These are phyloP conservation scores for Colletotrichum chrysophilum DNA, from an alignment of 2,329 filamentous ascomycete species.

Conservation along the genomic window DNA sequence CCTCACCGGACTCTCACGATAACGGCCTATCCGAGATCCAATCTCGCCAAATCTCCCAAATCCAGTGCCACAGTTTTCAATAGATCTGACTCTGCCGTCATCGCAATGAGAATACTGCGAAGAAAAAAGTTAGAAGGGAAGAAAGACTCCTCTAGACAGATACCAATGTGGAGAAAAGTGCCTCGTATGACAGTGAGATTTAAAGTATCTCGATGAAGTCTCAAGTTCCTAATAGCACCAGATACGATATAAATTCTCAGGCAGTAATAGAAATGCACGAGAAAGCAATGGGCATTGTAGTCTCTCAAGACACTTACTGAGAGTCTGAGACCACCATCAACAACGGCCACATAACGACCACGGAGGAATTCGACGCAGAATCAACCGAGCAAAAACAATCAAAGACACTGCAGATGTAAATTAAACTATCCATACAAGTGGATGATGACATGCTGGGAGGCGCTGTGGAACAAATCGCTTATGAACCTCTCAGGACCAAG, in stretches of 20 bases:
- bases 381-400: rapidly evolving
- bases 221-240: neutral
- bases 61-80: neutral
- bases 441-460: neutral
- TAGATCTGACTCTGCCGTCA: neutral
- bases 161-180: neutral
- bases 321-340: neutral
- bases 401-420: neutral
- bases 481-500: neutral
- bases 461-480: neutral
- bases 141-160: neutral
- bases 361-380: neutral
- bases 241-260: rapidly evolving
- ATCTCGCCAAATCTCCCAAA: rapidly evolving
- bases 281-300: neutral
- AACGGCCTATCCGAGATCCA: neutral
- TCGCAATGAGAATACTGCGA: neutral
- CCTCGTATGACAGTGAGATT: neutral
- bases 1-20: neutral
- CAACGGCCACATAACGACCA: rapidly evolving
- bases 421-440: neutral
- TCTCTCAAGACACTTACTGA: neutral
- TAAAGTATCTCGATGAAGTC: neutral
- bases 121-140: too few species aligned
- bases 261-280: neutral